These are phyloP conservation scores for Talaromyces sp. DNA, from an alignment of 2,329 filamentous ascomycete genomes.

Conservation along the genomic window DNA sequence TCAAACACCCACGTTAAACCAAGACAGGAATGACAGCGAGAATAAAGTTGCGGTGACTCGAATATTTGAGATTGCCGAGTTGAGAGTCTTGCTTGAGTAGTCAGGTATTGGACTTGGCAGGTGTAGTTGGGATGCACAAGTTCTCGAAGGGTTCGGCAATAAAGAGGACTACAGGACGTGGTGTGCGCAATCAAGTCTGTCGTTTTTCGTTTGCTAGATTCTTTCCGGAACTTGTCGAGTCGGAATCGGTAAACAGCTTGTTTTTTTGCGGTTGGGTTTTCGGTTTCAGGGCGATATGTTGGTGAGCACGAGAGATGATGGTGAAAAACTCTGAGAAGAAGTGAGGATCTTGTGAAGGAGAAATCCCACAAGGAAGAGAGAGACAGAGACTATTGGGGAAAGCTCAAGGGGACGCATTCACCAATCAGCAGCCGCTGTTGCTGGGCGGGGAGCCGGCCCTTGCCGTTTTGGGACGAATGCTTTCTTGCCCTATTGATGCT, in stretches of 20 bases:
- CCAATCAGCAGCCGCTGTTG: slow-evolving; percentile 9
- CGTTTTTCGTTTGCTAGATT: slow-evolving; percentile 1
- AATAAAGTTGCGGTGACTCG: background rate
- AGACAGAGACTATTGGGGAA: background rate
- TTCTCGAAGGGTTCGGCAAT: slow-evolving; percentile 3
- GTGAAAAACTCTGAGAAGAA: background rate
- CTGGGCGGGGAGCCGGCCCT: background rate
- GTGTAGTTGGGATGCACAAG: background rate
- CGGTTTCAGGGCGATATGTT: background rate
- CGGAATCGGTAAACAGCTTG: background rate
- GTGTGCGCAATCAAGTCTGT: slow-evolving; percentile 3
- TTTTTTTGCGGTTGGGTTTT: background rate
- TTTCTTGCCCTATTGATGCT: background rate
- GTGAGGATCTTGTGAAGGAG: background rate
- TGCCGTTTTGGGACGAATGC: slow-evolving; percentile 5
- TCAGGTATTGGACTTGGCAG: background rate
- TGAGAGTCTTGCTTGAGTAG: background rate
- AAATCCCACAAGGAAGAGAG: slow-evolving; percentile 2
- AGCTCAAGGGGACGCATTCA: background rate
- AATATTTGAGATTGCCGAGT: background rate
- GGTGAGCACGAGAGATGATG: slow-evolving; percentile 5
- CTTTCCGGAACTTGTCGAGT: background rate
- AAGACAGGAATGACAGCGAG: background rate
- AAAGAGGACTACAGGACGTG: background rate
- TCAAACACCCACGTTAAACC: slow-evolving; percentile 1